Base-by-base conservation (phyloP, 495 filamentous ascomycete species). In the Mytilinidion resinicola region DNA sequence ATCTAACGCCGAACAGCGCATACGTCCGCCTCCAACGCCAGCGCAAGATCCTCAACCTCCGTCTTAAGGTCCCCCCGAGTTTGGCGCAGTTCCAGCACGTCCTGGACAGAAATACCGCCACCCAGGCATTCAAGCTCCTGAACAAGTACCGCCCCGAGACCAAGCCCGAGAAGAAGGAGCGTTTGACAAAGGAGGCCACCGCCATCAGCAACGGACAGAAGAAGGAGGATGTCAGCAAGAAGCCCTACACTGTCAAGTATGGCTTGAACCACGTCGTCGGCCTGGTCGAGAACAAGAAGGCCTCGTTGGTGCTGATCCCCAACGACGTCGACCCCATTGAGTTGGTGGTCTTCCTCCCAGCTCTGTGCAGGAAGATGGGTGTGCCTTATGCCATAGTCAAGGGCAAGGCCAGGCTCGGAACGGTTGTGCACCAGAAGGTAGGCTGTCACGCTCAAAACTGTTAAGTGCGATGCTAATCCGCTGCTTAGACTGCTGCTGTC, bases 321-420 rank as follows among this genome's bases (percentile, higher is more conserved):
- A 96, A 99, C 80, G 95, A 99, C 74, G 95, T 99, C 70, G 95
- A 99, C 82, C 95, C 95, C 65, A 97, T 99, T 77, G 95, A 99
- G 84, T 77, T 99, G 68, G 95, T 99, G 74, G 86, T 97, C 78
- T 99, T 95, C 89, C 83, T 99, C 56, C 95, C 95, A 64, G 91
- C 95, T 73, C 85, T 99, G 69, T 99, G 95, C 87, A 86, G 90
- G 77, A 99, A 99, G 89, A 97, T 99, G 91, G 95, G 95, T 79
- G 83, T 53, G 65, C 95, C 95, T 55, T 99, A 96, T 76, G 92
- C 90, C 72, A 99, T 99, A 70, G 85, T 97, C 72, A 99, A 97
- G 87, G 95, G 95, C 78, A 99, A 99, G 86, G 92, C 95, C 66
- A 85, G 95, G 77, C 89, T 97, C 69, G 95, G 95, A 68, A 96